Conservation (phyloP, 805 yeast genomes). For the Wickerhamiella cacticola region DNA sequence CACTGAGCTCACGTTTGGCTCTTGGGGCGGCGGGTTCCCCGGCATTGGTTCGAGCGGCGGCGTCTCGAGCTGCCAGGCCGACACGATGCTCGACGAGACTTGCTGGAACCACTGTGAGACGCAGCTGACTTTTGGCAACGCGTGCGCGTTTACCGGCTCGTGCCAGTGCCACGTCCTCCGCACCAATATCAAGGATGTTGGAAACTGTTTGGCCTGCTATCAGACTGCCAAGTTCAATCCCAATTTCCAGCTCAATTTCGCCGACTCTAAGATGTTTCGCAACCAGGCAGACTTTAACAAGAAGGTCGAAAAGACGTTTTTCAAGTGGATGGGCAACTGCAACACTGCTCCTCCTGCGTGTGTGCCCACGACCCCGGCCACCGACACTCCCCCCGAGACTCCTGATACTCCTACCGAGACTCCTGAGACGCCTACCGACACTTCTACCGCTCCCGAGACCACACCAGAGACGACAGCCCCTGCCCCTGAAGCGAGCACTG, state of each 20-base stretch:
- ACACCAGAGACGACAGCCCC: not conserved
- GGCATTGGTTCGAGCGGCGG: constrained; percentile 1
- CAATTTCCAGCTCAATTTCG: constrained; percentile 8
- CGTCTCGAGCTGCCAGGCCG: not conserved
- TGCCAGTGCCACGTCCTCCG: constrained; percentile 5
- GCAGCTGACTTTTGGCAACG: constrained; percentile 8
- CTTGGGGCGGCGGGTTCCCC: not conserved
- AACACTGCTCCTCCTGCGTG: constrained; percentile 7
- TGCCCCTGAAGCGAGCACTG: not conserved
- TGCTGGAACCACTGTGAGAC: constrained; percentile 12
- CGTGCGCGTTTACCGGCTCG: not conserved
- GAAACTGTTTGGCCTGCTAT: constrained; percentile 11
- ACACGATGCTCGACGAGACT: not conserved
- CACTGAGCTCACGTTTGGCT: constrained; percentile 5
- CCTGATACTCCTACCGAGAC: not conserved
- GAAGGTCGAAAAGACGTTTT: constrained; percentile 7
- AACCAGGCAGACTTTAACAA: constrained; percentile 5
- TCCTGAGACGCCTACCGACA: not conserved
- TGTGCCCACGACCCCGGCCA: not conserved
- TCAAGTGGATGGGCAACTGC: constrained; percentile 7
- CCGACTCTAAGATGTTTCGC: not conserved
- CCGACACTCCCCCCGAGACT: not conserved
- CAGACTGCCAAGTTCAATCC: constrained; percentile 4
- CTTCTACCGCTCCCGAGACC: not conserved
- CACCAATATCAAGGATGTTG: constrained; percentile 9